phyloP scores from a whole-genome alignment of 2,329 filamentous ascomycete genomes.

The Paramyrothecium roridum region DNA sequence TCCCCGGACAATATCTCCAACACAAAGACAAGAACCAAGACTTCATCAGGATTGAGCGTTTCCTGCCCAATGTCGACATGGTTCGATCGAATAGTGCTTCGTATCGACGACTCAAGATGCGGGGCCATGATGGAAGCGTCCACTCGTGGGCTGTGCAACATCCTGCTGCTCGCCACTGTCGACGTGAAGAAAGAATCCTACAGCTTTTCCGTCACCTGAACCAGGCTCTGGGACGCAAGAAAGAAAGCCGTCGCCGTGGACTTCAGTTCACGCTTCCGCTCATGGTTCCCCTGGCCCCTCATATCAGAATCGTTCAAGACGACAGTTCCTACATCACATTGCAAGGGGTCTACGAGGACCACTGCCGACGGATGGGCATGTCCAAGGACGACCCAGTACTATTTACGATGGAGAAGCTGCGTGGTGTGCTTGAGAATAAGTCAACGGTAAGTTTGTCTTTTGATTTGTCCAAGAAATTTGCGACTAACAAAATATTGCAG shows the following conservation, averaged over 20 bases:
- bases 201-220: slow-evolving; percentile 98
- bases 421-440: slow-evolving; percentile 70
- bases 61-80: slow-evolving; percentile 90
- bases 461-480: neutral
- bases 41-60: slow-evolving; percentile 95
- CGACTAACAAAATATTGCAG: slow-evolving; percentile 34
- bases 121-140: slow-evolving; percentile 95
- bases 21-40: slow-evolving; percentile 99
- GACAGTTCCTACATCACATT: slow-evolving; percentile 91
- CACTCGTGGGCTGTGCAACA: slow-evolving; percentile 97
- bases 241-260: slow-evolving; percentile 90
- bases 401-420: slow-evolving; percentile 92
- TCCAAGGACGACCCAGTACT: slow-evolving; percentile 94
- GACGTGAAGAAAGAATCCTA: slow-evolving; percentile 89
- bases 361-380: slow-evolving; percentile 81
- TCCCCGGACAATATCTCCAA: slow-evolving; percentile 93
- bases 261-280: slow-evolving; percentile 93
- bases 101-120: slow-evolving; percentile 89
- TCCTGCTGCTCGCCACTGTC: slow-evolving; percentile 85
- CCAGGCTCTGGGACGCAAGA: slow-evolving; percentile 83
- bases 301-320: slow-evolving; percentile 93
- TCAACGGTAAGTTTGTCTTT: slow-evolving; percentile 42
- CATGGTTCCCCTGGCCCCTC: slow-evolving; percentile 92
- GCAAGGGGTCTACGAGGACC: slow-evolving; percentile 94
- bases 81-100: slow-evolving; percentile 88